A percentile compares a stretch with the other conserved stretches of the same genome.
Evolutionary conservation across 1,139 yeast genomes (phyloP).

Genomic region (Candida sanyaensis): DNA sequence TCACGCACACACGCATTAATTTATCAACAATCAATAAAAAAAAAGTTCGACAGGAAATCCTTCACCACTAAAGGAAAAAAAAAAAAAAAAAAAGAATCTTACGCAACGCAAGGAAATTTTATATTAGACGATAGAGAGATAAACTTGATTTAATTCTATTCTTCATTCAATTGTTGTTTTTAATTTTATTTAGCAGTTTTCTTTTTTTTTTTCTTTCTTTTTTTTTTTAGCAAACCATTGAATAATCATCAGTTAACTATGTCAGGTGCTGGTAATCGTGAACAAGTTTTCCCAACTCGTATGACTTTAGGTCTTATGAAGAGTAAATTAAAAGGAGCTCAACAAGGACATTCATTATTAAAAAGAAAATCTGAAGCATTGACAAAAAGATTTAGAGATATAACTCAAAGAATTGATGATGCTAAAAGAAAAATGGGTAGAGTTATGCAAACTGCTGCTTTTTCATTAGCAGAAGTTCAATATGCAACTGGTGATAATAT

Average conservation of each 20-base stretch:
- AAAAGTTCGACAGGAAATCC: not conserved
- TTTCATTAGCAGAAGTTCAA: slow-evolving; percentile 94
- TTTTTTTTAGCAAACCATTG: not conserved
- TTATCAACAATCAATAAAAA: not conserved
- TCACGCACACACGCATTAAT: not conserved
- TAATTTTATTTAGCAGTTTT: no score
- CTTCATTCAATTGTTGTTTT: no score
- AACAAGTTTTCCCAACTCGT: slow-evolving; percentile 92
- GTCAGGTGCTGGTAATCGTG: slow-evolving; percentile 63
- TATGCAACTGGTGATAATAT: slow-evolving; percentile 97
- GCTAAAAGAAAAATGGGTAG: slow-evolving; percentile 97
- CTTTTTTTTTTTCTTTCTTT: no score
- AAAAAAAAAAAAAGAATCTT: no score
- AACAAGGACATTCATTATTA: slow-evolving; percentile 90
- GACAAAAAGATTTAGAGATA: slow-evolving; percentile 94
- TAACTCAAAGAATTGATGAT: slow-evolving; percentile 90
- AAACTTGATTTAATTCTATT: no score
- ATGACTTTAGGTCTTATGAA: slow-evolving; percentile 97
- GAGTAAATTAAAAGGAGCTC: slow-evolving; percentile 94
- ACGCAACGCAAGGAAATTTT: no score
- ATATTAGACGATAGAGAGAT: no score
- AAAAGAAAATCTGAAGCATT: slow-evolving; percentile 97
- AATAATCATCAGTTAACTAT: slow-evolving; percentile 17
- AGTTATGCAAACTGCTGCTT: slow-evolving; percentile 98
- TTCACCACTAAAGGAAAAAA: no score